A percentile compares a stretch with the other conserved stretches of the same genome.
Conservation (phyloP, 2,329 filamentous ascomycete genomes). For the Neofusicoccum sp. region DNA sequence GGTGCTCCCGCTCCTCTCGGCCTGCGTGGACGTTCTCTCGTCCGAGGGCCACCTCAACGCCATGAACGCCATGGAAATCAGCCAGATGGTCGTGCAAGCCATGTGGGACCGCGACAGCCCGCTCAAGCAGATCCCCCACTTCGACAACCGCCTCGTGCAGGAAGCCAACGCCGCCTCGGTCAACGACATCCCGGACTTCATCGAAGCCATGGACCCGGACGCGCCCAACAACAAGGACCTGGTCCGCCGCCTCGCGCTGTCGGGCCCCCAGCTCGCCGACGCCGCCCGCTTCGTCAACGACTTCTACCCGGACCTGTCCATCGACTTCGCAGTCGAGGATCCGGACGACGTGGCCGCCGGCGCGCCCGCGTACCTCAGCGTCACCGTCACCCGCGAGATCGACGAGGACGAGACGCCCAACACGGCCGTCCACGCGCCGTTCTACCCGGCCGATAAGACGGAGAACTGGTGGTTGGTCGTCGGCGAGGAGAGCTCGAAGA, state of each 20-base stretch:
- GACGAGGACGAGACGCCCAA: slow-evolving; percentile 75
- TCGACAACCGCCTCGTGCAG: slow-evolving; percentile 79
- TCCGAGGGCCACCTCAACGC: slow-evolving; percentile 96
- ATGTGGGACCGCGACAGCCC: slow-evolving; percentile 99
- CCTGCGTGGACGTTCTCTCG: slow-evolving; percentile 91
- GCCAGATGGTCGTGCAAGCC: slow-evolving; percentile 97
- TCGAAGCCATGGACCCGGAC: slow-evolving; percentile 96
- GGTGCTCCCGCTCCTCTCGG: slow-evolving; percentile 83
- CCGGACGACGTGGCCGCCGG: slow-evolving; percentile 78
- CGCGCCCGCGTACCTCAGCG: slow-evolving; percentile 77
- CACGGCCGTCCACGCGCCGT: slow-evolving; percentile 87
- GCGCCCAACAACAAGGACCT: slow-evolving; percentile 76
- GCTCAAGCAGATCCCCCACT: slow-evolving; percentile 96
- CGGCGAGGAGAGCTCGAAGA: slow-evolving; percentile 87
- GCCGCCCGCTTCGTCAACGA: slow-evolving; percentile 95
- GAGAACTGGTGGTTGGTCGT: slow-evolving; percentile 99
- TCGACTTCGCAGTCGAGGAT: slow-evolving; percentile 86
- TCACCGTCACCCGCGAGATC: slow-evolving; percentile 82
- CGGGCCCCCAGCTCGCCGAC: slow-evolving; percentile 79
- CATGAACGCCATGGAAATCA: slow-evolving; percentile 99
- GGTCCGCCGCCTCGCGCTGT: slow-evolving; percentile 75
- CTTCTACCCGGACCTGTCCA: slow-evolving; percentile 92
- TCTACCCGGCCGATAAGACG: slow-evolving; percentile 88
- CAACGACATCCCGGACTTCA: slow-evolving; percentile 95
- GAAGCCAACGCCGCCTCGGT: slow-evolving; percentile 79